Evolutionary conservation across 371 early-diverging fungal genomes (phyloP).

Genomic region (Chytridiales sp.): DNA sequence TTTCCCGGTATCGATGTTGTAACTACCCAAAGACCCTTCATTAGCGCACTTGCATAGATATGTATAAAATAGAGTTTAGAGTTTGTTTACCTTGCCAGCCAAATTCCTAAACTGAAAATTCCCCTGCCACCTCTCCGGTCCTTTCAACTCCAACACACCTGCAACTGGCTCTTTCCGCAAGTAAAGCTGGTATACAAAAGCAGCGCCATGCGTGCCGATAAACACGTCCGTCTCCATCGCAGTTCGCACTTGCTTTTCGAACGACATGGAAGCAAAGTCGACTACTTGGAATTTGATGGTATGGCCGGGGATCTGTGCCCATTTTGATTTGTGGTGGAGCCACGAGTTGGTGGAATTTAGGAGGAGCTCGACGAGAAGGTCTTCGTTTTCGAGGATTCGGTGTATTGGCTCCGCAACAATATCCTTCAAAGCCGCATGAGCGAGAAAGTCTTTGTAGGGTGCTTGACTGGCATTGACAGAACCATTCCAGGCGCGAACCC

Average conservation of each 20-base stretch:
- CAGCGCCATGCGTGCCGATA: conserved; percentile 27
- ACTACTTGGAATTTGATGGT: conserved; percentile 17
- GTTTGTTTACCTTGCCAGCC: conserved; percentile 6
- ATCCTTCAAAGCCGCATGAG: background rate
- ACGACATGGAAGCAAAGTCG: conserved; percentile 23
- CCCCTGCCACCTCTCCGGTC: conserved; percentile 23
- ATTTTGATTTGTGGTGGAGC: background rate
- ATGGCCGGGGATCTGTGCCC: background rate
- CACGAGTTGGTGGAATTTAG: background rate
- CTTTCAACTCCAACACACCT: conserved; percentile 26
- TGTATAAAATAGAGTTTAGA: conserved; percentile 10
- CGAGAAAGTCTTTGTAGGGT: too few relatives aligned
- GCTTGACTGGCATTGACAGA: too few relatives aligned
- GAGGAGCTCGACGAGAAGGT: background rate
- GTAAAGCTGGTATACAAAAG: conserved; percentile 19
- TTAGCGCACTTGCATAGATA: too few relatives aligned
- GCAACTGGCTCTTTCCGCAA: conserved; percentile 15
- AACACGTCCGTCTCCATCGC: conserved; percentile 27
- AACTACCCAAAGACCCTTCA: too few relatives aligned
- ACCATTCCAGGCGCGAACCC: too few relatives aligned
- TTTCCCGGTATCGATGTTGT: too few relatives aligned
- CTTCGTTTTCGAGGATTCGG: background rate
- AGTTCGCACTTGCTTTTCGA: conserved; percentile 18
- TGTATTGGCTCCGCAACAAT: background rate
- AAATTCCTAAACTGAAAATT: conserved; percentile 30